phyloP scores from a whole-genome alignment of 345 rosid genomes.

The Salix arbutifolia region DNA sequence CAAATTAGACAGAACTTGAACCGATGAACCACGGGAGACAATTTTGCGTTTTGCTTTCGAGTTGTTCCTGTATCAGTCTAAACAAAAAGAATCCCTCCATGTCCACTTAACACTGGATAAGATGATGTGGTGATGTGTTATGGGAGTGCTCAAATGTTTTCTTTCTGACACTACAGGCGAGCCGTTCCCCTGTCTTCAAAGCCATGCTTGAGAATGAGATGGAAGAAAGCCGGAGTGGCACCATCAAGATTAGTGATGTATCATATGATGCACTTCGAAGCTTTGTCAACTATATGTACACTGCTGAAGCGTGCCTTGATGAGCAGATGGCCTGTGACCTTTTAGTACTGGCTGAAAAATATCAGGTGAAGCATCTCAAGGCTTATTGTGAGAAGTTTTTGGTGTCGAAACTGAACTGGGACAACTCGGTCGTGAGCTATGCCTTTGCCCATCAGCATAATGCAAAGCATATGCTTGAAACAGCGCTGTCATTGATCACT shows the following conservation, averaged over 20 bases:
- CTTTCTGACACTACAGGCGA: conserved; percentile 36
- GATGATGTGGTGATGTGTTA: neutral
- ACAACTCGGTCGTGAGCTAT: conserved; percentile 66
- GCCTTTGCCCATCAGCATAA: conserved; percentile 85
- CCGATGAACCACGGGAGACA: neutral
- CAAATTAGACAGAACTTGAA: neutral
- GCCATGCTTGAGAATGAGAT: conserved; percentile 88
- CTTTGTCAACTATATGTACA: conserved; percentile 63
- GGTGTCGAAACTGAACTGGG: conserved; percentile 67
- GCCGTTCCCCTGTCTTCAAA: conserved; percentile 76
- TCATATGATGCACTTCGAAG: conserved; percentile 62
- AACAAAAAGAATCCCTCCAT: neutral
- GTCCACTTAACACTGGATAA: neutral
- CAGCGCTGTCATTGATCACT: conserved; percentile 56
- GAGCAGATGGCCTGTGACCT: conserved; percentile 82
- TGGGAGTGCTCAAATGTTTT: neutral
- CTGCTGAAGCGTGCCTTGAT: conserved; percentile 75
- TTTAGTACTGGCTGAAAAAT: conserved; percentile 73
- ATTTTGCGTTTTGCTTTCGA: neutral
- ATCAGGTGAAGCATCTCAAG: conserved; percentile 78
- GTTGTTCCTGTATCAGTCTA: neutral
- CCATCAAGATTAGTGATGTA: conserved; percentile 65
- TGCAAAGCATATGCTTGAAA: conserved; percentile 60
- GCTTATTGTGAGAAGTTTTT: conserved; percentile 65
- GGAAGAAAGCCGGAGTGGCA: conserved; percentile 82